Conservation (phyloP, 805 yeast species). For the Candida tammaniensis region DNA sequence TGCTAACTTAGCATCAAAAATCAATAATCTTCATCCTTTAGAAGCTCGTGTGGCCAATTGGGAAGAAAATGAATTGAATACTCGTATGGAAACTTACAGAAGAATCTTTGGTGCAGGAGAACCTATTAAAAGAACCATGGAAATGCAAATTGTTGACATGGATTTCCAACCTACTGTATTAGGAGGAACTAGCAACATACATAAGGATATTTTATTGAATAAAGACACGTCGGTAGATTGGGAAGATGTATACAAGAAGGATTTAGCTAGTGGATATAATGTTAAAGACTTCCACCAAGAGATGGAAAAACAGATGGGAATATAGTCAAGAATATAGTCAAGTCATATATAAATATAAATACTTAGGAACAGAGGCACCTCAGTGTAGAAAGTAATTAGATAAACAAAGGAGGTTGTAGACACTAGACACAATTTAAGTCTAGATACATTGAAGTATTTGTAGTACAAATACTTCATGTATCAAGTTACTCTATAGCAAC, state of each 20-base stretch:
- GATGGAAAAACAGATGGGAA: constrained; percentile 63
- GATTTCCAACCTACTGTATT: constrained; percentile 65
- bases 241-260: constrained; percentile 84
- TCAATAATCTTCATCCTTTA: constrained; percentile 82
- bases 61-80: constrained; percentile 72
- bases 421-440: too few species aligned
- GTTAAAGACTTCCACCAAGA: constrained; percentile 65
- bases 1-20: constrained; percentile 52
- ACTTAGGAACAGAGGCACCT: too few species aligned
- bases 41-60: constrained; percentile 73
- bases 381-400: too few species aligned
- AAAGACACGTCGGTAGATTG: constrained; percentile 80
- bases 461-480: too few species aligned
- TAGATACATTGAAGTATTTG: too few species aligned
- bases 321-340: too few species aligned
- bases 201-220: constrained; percentile 74
- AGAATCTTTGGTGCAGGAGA: constrained; percentile 89
- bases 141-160: constrained; percentile 68
- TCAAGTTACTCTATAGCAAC: too few species aligned
- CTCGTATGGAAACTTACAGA: constrained; percentile 74
- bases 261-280: constrained; percentile 38
- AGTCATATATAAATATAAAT: too few species aligned
- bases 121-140: constrained; percentile 91
- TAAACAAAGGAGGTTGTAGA: too few species aligned
- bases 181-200: constrained; percentile 60